Evolutionary conservation across 75 land plant species (phyloP).

Genomic region (Pinus taeda): DNA sequence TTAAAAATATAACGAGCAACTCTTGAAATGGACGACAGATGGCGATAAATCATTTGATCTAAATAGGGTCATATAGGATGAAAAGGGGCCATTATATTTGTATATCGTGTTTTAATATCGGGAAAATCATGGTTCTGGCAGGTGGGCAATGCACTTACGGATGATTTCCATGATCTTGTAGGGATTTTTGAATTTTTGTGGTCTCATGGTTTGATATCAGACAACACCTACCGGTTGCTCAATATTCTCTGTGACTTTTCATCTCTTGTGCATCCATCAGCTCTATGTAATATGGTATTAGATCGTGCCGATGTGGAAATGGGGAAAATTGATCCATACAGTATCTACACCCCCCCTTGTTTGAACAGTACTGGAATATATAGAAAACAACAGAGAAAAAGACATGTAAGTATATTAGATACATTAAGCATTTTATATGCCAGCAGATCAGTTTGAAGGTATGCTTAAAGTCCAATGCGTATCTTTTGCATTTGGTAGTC

Average conservation of each 20-base stretch:
- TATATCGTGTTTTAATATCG: background rate
- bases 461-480: background rate
- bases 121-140: slow-evolving; percentile 16
- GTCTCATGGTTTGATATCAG: slow-evolving; percentile 86
- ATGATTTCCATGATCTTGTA: slow-evolving; percentile 73
- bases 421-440: background rate
- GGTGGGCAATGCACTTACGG: slow-evolving; percentile 94
- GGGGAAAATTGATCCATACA: slow-evolving; percentile 86
- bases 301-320: slow-evolving; percentile 42
- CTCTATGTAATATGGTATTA: slow-evolving; percentile 30
- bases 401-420: slow-evolving; percentile 28
- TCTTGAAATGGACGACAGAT: background rate
- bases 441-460: background rate
- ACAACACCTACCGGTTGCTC: slow-evolving; percentile 49
- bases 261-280: slow-evolving; percentile 41
- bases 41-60: background rate
- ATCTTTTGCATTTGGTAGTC: background rate
- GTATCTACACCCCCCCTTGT: slow-evolving; percentile 79
- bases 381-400: slow-evolving; percentile 25
- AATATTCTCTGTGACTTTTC: slow-evolving; percentile 42
- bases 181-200: slow-evolving; percentile 90
- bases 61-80: background rate
- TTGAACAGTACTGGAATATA: slow-evolving; percentile 12
- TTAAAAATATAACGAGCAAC: background rate
- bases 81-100: background rate